Evolutionary conservation across 2,329 filamentous ascomycete genomes (phyloP), one percentile per base, ranked within the genome.

Genomic region (Scopulariopsis brevicaulis): DNA sequence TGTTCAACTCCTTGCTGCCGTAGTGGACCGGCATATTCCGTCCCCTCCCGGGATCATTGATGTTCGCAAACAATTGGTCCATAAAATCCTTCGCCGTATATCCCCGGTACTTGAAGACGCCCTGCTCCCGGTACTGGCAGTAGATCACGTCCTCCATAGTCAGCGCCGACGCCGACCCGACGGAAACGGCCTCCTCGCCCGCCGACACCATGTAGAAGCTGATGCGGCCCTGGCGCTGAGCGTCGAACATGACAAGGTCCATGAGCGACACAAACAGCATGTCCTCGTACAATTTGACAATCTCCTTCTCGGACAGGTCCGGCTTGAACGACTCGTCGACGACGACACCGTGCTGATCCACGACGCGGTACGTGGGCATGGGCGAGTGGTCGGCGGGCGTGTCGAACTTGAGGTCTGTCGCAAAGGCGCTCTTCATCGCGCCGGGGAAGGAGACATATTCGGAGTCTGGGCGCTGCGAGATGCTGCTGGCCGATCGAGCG

Each of bases 1-100:
- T 91, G 64, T 96, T 90, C 59, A 95, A 77, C 62, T 89, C 85
- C 59, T 79, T 83, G 70, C 87, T 91, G 53, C 92, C 92, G 67
- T 97, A 99, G 72, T 99, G 94, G 15, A 97, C 89, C 0, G 94
- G 94, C 94, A 99, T 99, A 66, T 96, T 97, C 62, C 93, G 84
- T 1, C 92, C 94, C 60, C 79, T 81, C 1, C 93, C 92, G 0
- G 78, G 71, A 65, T 99, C 94, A 62, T 90, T 82, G 58, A 77
- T 81, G 68, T 96, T 97, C 22, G 92, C 85, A 73, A 97, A 96
- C 10, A 99, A 74, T 70, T 99, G 94, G 65, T 84, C 87, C 94
- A 99, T 97, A 67, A 97, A 97, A 60, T 97, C 85, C 54, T 85
- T 84, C 53, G 95, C 78, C 0, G 84, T 89, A 69, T 93, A 96